Evolutionary conservation across 176 grass and related monocot species (phyloP).

Genomic region (Bolboschoenus planiculmis): DNA sequence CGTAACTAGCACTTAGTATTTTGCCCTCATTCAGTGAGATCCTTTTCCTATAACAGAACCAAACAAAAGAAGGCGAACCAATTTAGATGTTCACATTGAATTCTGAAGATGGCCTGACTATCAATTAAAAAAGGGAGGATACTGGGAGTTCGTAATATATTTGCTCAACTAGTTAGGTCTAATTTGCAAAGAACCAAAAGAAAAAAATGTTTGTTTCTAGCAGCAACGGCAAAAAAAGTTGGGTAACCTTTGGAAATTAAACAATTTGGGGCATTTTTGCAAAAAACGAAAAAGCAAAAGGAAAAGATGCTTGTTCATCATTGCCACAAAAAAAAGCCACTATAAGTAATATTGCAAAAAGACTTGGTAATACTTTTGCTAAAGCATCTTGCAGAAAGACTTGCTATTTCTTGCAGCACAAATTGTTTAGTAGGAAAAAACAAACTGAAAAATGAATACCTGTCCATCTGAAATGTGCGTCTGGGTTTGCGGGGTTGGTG

Average conservation of each 20-base stretch:
- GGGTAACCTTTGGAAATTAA: not conserved
- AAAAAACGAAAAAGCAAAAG: no score
- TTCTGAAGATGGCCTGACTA: not conserved
- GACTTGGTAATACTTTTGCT: no score
- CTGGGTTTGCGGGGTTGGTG: slow-evolving; percentile 49
- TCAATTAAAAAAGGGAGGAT: not conserved
- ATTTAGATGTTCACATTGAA: not conserved
- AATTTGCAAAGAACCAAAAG: not conserved
- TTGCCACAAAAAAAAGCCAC: not conserved
- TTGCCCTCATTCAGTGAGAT: not conserved
- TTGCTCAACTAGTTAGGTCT: not conserved
- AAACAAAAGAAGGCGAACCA: not conserved
- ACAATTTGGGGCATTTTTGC: no score
- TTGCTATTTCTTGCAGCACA: not conserved
- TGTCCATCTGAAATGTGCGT: slow-evolving; percentile 64
- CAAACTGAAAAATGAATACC: slow-evolving; percentile 32
- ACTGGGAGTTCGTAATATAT: not conserved
- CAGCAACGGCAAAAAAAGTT: not conserved
- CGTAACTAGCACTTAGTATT: not conserved
- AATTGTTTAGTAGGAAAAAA: not conserved
- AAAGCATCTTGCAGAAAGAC: slow-evolving; percentile 7
- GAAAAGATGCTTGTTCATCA: not conserved
- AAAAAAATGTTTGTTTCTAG: not conserved
- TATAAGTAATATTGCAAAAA: no score
- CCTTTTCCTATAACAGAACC: not conserved